Conservation (phyloP, 2,329 filamentous ascomycete genomes). For the Cordyceps cateniannulata region DNA sequence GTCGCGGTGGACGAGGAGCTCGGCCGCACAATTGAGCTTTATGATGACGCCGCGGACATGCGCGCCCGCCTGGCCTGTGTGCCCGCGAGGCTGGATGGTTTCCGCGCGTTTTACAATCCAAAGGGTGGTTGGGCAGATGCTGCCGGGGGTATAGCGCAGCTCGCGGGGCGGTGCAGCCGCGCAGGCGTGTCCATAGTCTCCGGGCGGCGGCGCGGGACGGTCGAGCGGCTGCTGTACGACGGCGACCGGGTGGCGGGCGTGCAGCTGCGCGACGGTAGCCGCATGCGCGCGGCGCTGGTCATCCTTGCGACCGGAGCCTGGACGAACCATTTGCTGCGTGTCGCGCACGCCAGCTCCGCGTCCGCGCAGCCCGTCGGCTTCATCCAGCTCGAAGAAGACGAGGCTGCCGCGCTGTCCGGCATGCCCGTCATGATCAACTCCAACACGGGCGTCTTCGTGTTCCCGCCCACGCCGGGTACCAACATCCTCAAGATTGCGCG, state of each 20-base stretch:
- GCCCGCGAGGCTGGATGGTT: constrained; percentile 18
- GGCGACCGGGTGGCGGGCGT: constrained; percentile 18
- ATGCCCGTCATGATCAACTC: constrained; percentile 56
- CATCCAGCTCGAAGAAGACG: constrained; percentile 51
- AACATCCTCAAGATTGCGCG: constrained; percentile 53
- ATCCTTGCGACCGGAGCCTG: constrained; percentile 65
- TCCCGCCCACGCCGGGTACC: constrained; percentile 42
- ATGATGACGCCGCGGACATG: constrained; percentile 20
- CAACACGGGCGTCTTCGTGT: constrained; percentile 46
- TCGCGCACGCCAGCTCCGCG: constrained; percentile 54
- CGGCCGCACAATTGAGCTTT: constrained; percentile 18
- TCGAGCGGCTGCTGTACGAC: constrained; percentile 18
- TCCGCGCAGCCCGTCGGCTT: constrained; percentile 63
- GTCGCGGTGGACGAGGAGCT: constrained; percentile 14
- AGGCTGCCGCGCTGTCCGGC: constrained; percentile 44
- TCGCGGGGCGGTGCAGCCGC: constrained; percentile 22
- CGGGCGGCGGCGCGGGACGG: constrained; percentile 25
- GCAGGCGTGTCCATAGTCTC: constrained; percentile 27
- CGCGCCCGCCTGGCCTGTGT: constrained; percentile 16
- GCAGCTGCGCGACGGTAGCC: constrained; percentile 27
- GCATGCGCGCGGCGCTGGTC: constrained; percentile 49
- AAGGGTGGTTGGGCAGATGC: constrained; percentile 29
- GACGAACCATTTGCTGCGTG: constrained; percentile 48
- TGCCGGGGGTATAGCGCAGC: constrained; percentile 20
- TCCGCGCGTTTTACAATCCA: constrained; percentile 22